Evolutionary conservation across 768 basidiomycete genomes (phyloP), one percentile per base, ranked within the genome.

Genomic region (Agrocybe praecox): DNA sequence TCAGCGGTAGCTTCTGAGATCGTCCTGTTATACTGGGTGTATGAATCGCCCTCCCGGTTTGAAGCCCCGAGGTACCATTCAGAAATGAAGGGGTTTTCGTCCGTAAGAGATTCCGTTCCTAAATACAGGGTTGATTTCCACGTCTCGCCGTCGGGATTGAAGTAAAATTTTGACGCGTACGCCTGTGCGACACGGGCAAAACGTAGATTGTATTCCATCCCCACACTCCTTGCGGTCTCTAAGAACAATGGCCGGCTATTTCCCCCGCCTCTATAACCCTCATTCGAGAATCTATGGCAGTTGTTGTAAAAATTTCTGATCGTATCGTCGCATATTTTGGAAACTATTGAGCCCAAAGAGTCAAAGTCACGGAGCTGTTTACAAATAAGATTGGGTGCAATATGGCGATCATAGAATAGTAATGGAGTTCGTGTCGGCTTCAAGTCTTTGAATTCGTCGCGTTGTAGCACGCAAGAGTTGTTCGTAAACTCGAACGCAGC

Each of bases 351-450:
- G 21, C 9, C 6, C 3, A 58, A n/a, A 1, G 48, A 49, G 2
- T 52, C 29, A 17, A 45, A 22, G 26, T 22, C 19, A 9, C 23
- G 15, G 4, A 58, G 24, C 12, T 49, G 19, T 26, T 46, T 53
- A 5, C 36, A 49, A 22, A 45, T 21, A 21, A 53, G 49, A 15
- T 50, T 49, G 14, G 52, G 26, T 4, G 22, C 19, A 19, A 58
- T 15, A n/a, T 58, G 57, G 6, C 48, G 52, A 8, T 58, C 57
- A 34, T 58, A 58, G 44, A 58, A 58, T 9, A 44, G 33, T 11
- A 58, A 34, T 1, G 57, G 51, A 12, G 5, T 40, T 14, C 14
- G 14, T n/a, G 12, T n/a, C 36, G 36, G 36, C 36, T 40, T 12
- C 36, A 40, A n/a, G 12, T 29, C 26, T 29, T 29, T 29, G 26